Base-by-base conservation (phyloP, 441 rosid genomes). In the Jatropha podagrica region DNA sequence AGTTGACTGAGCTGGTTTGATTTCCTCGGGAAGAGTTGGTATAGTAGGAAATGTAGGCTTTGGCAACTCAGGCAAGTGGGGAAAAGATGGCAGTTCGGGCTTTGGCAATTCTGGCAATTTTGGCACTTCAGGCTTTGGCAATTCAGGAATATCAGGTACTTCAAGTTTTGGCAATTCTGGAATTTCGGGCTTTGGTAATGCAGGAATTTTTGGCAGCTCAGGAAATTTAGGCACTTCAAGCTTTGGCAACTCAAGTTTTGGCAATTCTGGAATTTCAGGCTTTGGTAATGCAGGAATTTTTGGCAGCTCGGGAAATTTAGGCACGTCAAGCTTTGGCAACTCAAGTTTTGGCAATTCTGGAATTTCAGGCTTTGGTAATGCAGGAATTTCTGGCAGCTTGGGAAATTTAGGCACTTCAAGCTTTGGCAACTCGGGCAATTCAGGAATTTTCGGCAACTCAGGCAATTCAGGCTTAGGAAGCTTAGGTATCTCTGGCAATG, bases 191-290 rank as follows among this genome's bases (percentile, higher is more conserved):
- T 83, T 82, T 0, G 72, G 80, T 2, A 84, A 3, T 10, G 23
- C 59, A 51, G 55, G 55, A 13, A 54, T 0, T 2, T 49, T 49
- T 0, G 86, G 86, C 0, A 81, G 12, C 3, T 23, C 9, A 7
- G 54, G 27, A 2, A 54, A 3, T 2, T 54, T n/a, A 3, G 63
- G 62, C 18, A 54, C 0, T 17, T 80, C 81, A 2, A 84, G 87
- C 26, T 81, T 76, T 0, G 73, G 84, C 58, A 82, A 12, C 48
- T 80, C 82, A 10, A 79, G 72, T 12, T 69, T 55, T 11, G 86
- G 86, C 52, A 84, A 2, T 44, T 77, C 79, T 0, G 85, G 87
- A 0, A 83, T 1, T 44, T 7, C 23, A 23, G 23, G 23, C 23
- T 23, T 23, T 42, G 46, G 46, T 4, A 42, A 4, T 44, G 46